Evolutionary conservation across 306 rosid genomes (phyloP), one percentile per base, ranked within the genome.

Genomic region (Delonix regia): DNA sequence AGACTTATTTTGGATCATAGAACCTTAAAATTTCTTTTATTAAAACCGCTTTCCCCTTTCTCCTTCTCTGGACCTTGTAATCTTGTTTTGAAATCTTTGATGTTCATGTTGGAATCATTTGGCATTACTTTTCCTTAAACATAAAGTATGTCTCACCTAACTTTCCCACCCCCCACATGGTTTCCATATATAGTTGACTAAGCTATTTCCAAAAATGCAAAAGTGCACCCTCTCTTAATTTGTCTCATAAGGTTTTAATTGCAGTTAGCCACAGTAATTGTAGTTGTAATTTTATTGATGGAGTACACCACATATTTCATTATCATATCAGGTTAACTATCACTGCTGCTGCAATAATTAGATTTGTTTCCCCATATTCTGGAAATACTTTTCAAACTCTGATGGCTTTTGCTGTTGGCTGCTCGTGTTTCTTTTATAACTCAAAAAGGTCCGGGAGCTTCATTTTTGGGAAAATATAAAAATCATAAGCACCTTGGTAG

Each of bases 1-100:
- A 59, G 21, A 57, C 65, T 59, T 28, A 59, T 27, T 27, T 59
- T 62, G 47, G 69, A 63, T 60, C 66, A 28, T 13, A 25, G 65
- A 59, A 59, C 65, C 65, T 59, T 0, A 15, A 6, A 59, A 3
- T 14, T 57, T 57, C 25, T 57, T 30, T 56, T 56, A 21, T 59
- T 27, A 27, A 59, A 27, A 27, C 10, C 8, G 24, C 11, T 56
- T 22, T 56, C 62, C 65, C 28, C 65, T 59, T 25, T 52, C 59
- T 21, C 14, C 16, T 21, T 59, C 38, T 59, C 13, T 59, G 36
- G n/a, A 27, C 65, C 38, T 25, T 30, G 41, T 60, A 30, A 22
- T 59, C 65, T 59, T 25, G n/a, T 13, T 59, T 59, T 27, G 36
- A 59, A 25, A 59, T 27, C 65, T 59, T 25, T n/a, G 65, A 59